Percentiles rank a stretch among this genome's conserved stretches.
phyloP scores from a whole-genome alignment of 345 rosid genomes.

The Lepidium africanum region DNA sequence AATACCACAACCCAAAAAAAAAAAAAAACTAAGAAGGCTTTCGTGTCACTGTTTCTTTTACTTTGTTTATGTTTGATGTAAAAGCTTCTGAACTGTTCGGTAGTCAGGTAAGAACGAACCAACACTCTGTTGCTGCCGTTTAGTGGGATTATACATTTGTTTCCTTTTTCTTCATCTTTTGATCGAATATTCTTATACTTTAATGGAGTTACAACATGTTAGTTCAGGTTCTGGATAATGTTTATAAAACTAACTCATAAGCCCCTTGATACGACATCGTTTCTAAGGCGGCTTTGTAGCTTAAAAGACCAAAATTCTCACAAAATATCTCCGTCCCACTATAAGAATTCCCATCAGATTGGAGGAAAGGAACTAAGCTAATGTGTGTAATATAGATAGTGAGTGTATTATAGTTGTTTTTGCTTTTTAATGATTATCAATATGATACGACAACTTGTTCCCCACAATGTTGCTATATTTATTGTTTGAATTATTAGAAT shows the following conservation, averaged over 20 bases:
- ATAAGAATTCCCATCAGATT: too few relatives aligned
- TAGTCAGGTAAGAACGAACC: not conserved
- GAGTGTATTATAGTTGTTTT: too few relatives aligned
- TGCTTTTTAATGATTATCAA: too few relatives aligned
- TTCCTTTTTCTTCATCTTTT: not conserved
- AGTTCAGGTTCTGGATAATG: not conserved
- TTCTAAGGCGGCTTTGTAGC: too few relatives aligned
- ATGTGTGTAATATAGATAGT: too few relatives aligned
- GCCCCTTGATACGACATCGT: too few relatives aligned
- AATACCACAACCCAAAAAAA: not conserved
- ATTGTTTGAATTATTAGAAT: too few relatives aligned
- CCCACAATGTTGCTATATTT: too few relatives aligned
- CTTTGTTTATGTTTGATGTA: slow-evolving; percentile 22
- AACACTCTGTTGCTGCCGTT: not conserved
- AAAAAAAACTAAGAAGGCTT: not conserved
- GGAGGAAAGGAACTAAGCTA: too few relatives aligned
- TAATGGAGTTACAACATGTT: not conserved
- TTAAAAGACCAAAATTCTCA: too few relatives aligned
- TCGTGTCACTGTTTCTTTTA: not conserved
- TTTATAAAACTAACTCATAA: not conserved
- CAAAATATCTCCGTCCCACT: too few relatives aligned
- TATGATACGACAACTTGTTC: too few relatives aligned
- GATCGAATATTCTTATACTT: not conserved
- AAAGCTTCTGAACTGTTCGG: slow-evolving; percentile 3
- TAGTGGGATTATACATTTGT: slow-evolving; percentile 10